Evolutionary conservation across 139 green algal species (phyloP).

Genomic region (Chlorella sp.): DNA sequence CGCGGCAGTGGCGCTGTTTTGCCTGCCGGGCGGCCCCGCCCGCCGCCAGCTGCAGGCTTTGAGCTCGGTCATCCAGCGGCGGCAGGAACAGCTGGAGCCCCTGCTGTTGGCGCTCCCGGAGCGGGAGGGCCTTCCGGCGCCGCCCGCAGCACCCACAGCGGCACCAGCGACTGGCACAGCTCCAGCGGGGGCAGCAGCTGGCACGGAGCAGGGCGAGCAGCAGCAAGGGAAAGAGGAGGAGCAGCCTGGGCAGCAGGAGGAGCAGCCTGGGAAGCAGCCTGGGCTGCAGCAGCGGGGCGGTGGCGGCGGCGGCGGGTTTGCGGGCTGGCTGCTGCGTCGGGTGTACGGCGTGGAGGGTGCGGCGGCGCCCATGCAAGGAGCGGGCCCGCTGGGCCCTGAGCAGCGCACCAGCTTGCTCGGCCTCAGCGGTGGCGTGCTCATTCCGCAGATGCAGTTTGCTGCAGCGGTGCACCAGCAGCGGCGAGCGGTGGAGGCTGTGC

Average conservation of each 20-base stretch:
- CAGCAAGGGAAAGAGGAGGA: neutral
- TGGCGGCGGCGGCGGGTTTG: neutral
- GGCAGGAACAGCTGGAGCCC: constrained; percentile 18
- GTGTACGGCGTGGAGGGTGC: neutral
- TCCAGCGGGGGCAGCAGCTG: neutral
- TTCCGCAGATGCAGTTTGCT: constrained; percentile 36
- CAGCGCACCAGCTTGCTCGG: neutral
- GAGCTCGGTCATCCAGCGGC: neutral
- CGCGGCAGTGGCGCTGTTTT: neutral
- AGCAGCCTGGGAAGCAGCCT: neutral
- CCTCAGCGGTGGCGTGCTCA: neutral
- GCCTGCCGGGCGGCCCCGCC: constrained; percentile 10
- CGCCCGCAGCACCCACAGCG: neutral
- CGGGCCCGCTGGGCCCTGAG: neutral
- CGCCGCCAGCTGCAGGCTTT: constrained; percentile 25
- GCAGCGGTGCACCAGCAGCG: constrained; percentile 30
- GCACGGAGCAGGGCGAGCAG: neutral
- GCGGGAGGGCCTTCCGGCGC: neutral
- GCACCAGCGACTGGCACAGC: neutral
- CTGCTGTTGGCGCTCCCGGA: constrained; percentile 38
- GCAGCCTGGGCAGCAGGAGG: neutral
- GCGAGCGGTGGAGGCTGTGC: neutral
- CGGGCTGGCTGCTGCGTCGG: constrained; percentile 8
- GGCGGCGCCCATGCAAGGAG: neutral
- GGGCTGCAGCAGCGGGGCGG: neutral